Evolutionary conservation across 768 basidiomycete genomes (phyloP).

Genomic region (Daedalea quercina): DNA sequence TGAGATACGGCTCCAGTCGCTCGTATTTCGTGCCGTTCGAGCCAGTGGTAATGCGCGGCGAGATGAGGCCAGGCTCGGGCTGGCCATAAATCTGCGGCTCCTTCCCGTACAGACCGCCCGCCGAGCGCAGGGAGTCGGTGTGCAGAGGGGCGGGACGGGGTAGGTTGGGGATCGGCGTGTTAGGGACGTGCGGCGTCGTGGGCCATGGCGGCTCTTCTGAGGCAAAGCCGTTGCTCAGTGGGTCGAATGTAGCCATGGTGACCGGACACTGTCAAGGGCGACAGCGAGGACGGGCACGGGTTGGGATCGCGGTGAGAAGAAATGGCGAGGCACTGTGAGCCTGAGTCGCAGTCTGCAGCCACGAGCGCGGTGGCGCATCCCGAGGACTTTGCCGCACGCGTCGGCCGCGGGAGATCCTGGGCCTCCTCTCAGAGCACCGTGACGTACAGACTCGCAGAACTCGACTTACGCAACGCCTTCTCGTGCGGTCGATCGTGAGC

Average conservation of each 20-base stretch:
- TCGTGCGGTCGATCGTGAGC: too few species aligned
- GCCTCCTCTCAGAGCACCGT: too few species aligned
- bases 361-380: background rate
- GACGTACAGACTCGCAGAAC: too few species aligned
- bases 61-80: conserved; percentile 77
- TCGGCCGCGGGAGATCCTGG: background rate
- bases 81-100: conserved; percentile 86
- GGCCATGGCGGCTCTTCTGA: conserved; percentile 67
- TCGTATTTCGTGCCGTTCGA: conserved; percentile 70
- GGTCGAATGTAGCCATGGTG: conserved; percentile 55
- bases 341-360: background rate
- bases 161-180: conserved; percentile 66
- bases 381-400: background rate
- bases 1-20: conserved; percentile 75
- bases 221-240: conserved; percentile 52
- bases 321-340: background rate
- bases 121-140: conserved; percentile 37
- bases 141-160: conserved; percentile 50
- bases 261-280: background rate
- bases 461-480: too few species aligned
- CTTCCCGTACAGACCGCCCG: conserved; percentile 61
- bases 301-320: background rate
- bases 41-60: conserved; percentile 56
- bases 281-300: background rate
- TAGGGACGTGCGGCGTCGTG: conserved; percentile 68